phyloP scores from a whole-genome alignment of 2,329 filamentous ascomycete species.

The Ambrosiella cleistominuta region DNA sequence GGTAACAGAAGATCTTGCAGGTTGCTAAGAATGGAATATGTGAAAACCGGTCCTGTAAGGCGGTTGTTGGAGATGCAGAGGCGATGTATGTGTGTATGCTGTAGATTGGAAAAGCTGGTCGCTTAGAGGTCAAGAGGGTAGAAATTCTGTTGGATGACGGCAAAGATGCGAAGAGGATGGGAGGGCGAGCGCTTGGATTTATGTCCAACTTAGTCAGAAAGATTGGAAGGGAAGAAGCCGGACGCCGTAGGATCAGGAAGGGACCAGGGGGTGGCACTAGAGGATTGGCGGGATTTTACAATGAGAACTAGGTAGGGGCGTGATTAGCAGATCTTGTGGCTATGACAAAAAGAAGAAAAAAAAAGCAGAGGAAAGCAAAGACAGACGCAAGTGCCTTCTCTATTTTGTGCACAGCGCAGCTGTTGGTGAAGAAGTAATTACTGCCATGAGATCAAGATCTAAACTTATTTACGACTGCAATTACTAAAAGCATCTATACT shows the following conservation, averaged over 20 bases:
- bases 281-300: background rate
- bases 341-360: background rate
- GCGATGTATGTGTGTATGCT: background rate
- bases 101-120: background rate
- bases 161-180: background rate
- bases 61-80: background rate
- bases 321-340: background rate
- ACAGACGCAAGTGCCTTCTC: background rate
- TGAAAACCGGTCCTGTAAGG: background rate
- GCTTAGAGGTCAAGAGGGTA: background rate
- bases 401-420: background rate
- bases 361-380: background rate
- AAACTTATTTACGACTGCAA: background rate
- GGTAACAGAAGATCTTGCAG: background rate
- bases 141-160: background rate
- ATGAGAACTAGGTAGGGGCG: background rate
- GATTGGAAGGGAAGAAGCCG: too few species aligned
- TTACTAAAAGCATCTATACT: background rate
- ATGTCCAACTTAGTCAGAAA: too few species aligned
- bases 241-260: too few species aligned
- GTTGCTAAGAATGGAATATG: background rate
- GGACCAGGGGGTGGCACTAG: background rate
- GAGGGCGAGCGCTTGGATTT: too few species aligned
- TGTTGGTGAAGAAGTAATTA: background rate
- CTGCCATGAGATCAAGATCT: background rate